A percentile compares a stretch with the other conserved stretches of the same genome.
Evolutionary conservation across 768 basidiomycete species (phyloP).

Genomic region (Russula vinacea): DNA sequence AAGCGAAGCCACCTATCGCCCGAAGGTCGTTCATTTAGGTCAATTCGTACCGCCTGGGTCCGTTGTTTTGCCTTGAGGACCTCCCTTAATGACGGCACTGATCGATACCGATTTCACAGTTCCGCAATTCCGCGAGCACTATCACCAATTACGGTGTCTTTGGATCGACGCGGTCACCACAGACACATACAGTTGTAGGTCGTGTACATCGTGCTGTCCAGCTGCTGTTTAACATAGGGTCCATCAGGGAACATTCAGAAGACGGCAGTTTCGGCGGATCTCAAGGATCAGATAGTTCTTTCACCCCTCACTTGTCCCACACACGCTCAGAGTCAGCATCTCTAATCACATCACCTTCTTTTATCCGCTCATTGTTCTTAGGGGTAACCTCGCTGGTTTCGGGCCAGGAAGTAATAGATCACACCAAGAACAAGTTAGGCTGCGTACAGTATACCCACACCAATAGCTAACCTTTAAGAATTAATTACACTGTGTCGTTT

Average conservation of each 20-base stretch:
- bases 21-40: slow-evolving; percentile 29
- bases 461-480: neutral
- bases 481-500: slow-evolving; percentile 7
- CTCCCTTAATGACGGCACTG: neutral
- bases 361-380: slow-evolving; percentile 8
- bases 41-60: slow-evolving; percentile 21
- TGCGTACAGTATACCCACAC: slow-evolving; percentile 26
- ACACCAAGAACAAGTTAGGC: slow-evolving; percentile 1
- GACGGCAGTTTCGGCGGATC: slow-evolving; percentile 22
- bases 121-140: slow-evolving; percentile 11
- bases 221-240: neutral
- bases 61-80: neutral
- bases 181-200: slow-evolving; percentile 22
- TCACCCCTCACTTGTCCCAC: slow-evolving; percentile 12
- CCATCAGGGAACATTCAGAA: slow-evolving; percentile 22
- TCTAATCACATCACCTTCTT: neutral
- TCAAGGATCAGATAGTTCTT: slow-evolving; percentile 17
- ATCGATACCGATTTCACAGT: slow-evolving; percentile 7
- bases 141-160: slow-evolving; percentile 26
- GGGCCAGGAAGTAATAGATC: slow-evolving; percentile 9
- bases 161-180: slow-evolving; percentile 24
- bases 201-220: neutral
- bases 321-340: slow-evolving; percentile 19
- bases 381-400: slow-evolving; percentile 7
- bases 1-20: slow-evolving; percentile 21